These are phyloP conservation scores for Mucor irregularis DNA, from an alignment of 371 early-diverging fungal genomes.

Conservation along the genomic window DNA sequence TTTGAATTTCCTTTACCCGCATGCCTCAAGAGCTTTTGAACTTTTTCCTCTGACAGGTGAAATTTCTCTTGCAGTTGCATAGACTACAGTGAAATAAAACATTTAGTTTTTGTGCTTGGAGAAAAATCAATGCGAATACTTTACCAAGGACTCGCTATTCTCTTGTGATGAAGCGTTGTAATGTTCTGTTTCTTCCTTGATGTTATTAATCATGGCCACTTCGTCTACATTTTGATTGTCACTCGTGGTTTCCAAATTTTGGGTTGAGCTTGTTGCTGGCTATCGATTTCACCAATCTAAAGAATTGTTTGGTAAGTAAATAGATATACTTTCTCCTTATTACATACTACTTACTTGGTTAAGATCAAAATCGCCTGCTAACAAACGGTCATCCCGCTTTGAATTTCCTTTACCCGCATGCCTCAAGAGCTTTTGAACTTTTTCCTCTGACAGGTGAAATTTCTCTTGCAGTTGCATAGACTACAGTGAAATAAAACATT, in stretches of 20 bases:
- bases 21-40: slow-evolving; percentile 56
- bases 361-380: slow-evolving; percentile 33
- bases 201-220: slow-evolving; percentile 44
- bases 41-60: slow-evolving; percentile 61
- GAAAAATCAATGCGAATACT: too few species aligned
- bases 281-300: slow-evolving; percentile 28
- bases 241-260: slow-evolving; percentile 65
- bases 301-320: too few species aligned
- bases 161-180: slow-evolving; percentile 10
- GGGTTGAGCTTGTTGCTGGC: slow-evolving; percentile 23
- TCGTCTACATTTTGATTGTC: slow-evolving; percentile 65
- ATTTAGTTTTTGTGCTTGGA: too few species aligned
- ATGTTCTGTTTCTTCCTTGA: slow-evolving; percentile 14
- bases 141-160: slow-evolving; percentile 14
- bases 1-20: slow-evolving; percentile 32
- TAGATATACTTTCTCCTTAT: background rate
- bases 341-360: slow-evolving; percentile 28
- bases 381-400: slow-evolving; percentile 34
- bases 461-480: slow-evolving; percentile 61
- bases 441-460: slow-evolving; percentile 63
- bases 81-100: slow-evolving; percentile 26
- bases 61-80: slow-evolving; percentile 63
- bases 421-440: slow-evolving; percentile 56
- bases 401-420: slow-evolving; percentile 37
- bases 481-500: slow-evolving; percentile 20